phyloP scores from a whole-genome alignment of 768 basidiomycete species.

The Cyclocybe aegerita region DNA sequence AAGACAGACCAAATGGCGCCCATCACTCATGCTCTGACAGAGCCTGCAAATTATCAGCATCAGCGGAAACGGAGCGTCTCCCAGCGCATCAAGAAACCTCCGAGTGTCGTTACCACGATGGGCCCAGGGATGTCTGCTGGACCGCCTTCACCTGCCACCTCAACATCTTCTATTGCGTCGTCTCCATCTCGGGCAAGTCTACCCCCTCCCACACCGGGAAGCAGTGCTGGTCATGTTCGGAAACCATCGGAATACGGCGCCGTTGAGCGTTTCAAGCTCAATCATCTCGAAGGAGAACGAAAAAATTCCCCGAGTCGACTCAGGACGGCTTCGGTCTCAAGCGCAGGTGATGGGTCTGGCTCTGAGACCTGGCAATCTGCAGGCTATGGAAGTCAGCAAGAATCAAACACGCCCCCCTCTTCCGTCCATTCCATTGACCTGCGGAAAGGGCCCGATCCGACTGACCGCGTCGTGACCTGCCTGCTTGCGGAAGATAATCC shows the following conservation, averaged over 20 bases:
- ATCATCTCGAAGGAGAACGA: slow-evolving; percentile 75
- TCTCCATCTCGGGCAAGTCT: slow-evolving; percentile 79
- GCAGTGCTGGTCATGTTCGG: slow-evolving; percentile 60
- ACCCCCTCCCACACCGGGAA: slow-evolving; percentile 71
- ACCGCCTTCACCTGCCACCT: slow-evolving; percentile 90
- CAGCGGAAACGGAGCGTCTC: slow-evolving; percentile 81
- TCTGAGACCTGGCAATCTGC: slow-evolving; percentile 73
- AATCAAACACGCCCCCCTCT: slow-evolving; percentile 70
- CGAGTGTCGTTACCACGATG: slow-evolving; percentile 70
- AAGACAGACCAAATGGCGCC: slow-evolving; percentile 88
- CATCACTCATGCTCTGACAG: slow-evolving; percentile 69
- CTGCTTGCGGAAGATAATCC: slow-evolving; percentile 97
- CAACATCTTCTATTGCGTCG: slow-evolving; percentile 88
- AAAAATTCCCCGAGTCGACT: slow-evolving; percentile 82
- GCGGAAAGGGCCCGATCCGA: slow-evolving; percentile 73
- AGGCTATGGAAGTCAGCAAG: slow-evolving; percentile 56
- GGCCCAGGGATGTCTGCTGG: slow-evolving; percentile 68
- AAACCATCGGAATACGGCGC: slow-evolving; percentile 91
- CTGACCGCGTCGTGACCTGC: slow-evolving; percentile 88
- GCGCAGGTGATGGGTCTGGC: slow-evolving; percentile 74
- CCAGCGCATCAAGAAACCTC: slow-evolving; percentile 76
- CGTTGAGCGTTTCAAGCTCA: slow-evolving; percentile 85
- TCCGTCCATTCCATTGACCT: slow-evolving; percentile 86
- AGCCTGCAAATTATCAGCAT: slow-evolving; percentile 58
- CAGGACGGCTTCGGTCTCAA: slow-evolving; percentile 84